phyloP scores from a whole-genome alignment of 2,329 filamentous ascomycete species.

The Colletotrichum tofieldiae region DNA sequence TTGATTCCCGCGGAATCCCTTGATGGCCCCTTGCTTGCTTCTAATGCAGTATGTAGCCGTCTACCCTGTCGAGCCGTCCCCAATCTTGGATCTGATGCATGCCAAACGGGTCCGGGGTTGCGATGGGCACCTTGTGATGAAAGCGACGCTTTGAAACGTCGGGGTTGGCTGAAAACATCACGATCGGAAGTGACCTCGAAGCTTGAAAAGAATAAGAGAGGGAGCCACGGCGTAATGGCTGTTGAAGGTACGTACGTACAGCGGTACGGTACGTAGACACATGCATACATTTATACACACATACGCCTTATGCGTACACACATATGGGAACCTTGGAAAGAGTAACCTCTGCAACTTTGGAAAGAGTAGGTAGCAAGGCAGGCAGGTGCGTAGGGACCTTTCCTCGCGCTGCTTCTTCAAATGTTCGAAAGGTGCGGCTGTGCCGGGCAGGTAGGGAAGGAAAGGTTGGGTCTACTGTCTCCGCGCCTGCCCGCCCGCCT shows the following conservation, averaged over 20 bases:
- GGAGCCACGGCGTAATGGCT: neutral
- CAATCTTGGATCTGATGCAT: constrained; percentile 27
- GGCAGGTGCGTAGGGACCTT: neutral
- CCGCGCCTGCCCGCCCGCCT: neutral
- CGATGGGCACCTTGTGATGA: constrained; percentile 16
- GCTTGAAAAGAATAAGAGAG: neutral
- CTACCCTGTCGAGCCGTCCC: constrained; percentile 22
- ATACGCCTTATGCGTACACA: neutral
- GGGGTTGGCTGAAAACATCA: constrained; percentile 27
- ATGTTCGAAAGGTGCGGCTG: neutral
- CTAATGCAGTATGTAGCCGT: neutral
- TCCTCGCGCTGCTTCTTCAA: too few species aligned
- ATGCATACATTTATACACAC: neutral
- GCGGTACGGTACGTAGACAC: too few species aligned
- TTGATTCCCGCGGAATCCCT: constrained; percentile 3
- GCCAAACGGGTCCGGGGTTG: constrained; percentile 33
- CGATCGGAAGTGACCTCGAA: neutral
- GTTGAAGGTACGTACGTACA: neutral
- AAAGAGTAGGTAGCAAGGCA: neutral
- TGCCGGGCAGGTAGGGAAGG: neutral
- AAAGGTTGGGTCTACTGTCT: neutral
- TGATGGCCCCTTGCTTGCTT: constrained; percentile 8
- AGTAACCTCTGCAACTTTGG: neutral
- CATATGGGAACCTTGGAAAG: neutral
- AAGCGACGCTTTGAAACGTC: constrained; percentile 31